Percentiles rank a stretch among this genome's conserved stretches.
Evolutionary conservation across 257 asterid genomes (phyloP).

Genomic region (Capsicum chinense): DNA sequence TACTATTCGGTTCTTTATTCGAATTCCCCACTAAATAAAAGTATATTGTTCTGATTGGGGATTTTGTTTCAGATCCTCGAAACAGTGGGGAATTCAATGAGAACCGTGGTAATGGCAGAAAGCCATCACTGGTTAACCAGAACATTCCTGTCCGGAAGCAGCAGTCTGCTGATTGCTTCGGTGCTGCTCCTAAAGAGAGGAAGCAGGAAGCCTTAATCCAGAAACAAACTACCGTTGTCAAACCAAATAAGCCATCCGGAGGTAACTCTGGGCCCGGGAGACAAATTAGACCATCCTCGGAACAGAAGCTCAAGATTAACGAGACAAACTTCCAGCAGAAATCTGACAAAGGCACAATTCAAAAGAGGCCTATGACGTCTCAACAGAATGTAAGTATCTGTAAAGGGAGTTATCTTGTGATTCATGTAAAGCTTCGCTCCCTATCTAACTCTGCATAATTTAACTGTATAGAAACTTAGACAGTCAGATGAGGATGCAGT

Average conservation of each 20-base stretch:
- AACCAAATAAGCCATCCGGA: constrained; percentile 50
- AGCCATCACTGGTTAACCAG: constrained; percentile 47
- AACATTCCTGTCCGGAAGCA: constrained; percentile 38
- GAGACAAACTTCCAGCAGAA: constrained; percentile 53
- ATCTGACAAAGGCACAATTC: constrained; percentile 45
- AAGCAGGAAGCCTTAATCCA: constrained; percentile 48
- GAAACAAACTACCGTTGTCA: constrained; percentile 49
- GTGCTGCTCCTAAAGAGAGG: constrained; percentile 45
- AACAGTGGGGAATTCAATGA: constrained; percentile 77
- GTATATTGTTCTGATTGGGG: constrained; percentile 48
- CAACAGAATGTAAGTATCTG: constrained; percentile 56
- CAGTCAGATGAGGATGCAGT: constrained; percentile 52
- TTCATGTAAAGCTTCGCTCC: background rate
- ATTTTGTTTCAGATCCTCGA: constrained; percentile 73
- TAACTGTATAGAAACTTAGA: constrained; percentile 41
- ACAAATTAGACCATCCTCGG: constrained; percentile 49
- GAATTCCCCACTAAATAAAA: constrained; percentile 57
- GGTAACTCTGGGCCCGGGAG: constrained; percentile 53
- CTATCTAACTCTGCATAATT: constrained; percentile 21
- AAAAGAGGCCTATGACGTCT: constrained; percentile 55
- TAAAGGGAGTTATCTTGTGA: background rate
- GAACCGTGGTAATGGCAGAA: constrained; percentile 74
- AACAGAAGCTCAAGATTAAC: constrained; percentile 40
- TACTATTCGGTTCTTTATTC: constrained; percentile 56
- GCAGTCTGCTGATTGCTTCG: constrained; percentile 35